Evolutionary conservation across 345 rosid genomes (phyloP), one percentile per base, ranked within the genome.

Genomic region (Mercurialis annua): DNA sequence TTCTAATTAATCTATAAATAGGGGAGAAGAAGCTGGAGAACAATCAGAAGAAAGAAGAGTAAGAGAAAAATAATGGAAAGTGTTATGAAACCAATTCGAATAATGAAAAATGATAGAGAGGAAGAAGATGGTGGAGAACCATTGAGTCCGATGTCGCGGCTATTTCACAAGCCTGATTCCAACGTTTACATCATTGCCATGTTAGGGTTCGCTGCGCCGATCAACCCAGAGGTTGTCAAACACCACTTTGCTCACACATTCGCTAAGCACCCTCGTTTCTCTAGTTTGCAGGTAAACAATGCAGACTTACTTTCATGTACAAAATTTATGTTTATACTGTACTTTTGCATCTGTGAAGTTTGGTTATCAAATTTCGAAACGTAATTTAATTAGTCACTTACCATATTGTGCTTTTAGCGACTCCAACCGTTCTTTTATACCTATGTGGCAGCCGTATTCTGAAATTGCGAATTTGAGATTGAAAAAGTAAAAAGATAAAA

Each of bases 221-320:
- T 74, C 46, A 20, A 68, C n/a, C 55, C 60, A 26, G 5, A 24
- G 1, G 7, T n/a, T 26, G 7, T 68, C 40, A 68, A 63, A 38
- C 30, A 42, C 11, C 40, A 27, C 23, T 42, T 62, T 38, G 10
- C 10, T 0, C 6, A 48, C 2, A 27, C 65, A 3, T 3, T 67
- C n/a, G 68, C 62, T 29, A 55, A 68, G 11, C 69, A 67, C 15
- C 53, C 59, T 67, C 72, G 72, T 30, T 73, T 73, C 47, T 62
- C 60, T 7, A 48, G 50, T 47, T 47, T 47, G 20, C 50, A 15
- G 50, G 50, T 47, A 15, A 47, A n/a, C n/a, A n/a, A n/a, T n/a
- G 21, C n/a, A 6, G 1, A 47, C n/a, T 47, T 47, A 2, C n/a
- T 15, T 47, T 16, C 11, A 3, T 15, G 8, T 14, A 6, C 4